Evolutionary conservation across 306 rosid species (phyloP), one percentile per base, ranked within the genome.

Genomic region (Cucurbita argyrosperma): DNA sequence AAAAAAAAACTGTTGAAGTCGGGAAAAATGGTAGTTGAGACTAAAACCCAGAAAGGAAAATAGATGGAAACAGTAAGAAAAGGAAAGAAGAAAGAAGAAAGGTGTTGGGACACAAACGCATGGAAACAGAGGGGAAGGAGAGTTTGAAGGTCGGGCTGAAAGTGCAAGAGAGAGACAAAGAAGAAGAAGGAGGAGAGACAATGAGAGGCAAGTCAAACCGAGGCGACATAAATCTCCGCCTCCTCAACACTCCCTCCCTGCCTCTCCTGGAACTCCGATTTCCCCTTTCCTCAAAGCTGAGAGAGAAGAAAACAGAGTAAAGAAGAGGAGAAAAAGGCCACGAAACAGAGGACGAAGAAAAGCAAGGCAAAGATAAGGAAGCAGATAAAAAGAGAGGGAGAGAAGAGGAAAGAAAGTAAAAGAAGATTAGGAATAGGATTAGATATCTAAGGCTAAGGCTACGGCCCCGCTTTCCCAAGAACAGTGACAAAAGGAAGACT

Each of bases 101-200:
- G 96, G 96, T 89, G 78, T 79, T 83, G 30, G 88, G 90, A 62
- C 88, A 87, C 87, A 91, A 89, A 91, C 91, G 89, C 97, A 95
- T 95, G 88, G 97, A 94, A 87, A 79, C 84, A 37, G 77, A 1
- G 23, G 76, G 71, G 38, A 57, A 57, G 75, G 79, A 76, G 53
- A 53, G 79, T 79, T 58, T 82, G 46, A 81, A 78, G 18, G 88
- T 79, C 76, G 85, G 80, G 76, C 67, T 4, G 43, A 58, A 67
- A 50, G 35, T 19, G 81, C 64, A 74, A 42, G 19, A 54, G 56
- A 45, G 19, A 66, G 52, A 60, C 7, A 5, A 60, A 39, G 51
- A 18, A 10, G 57, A 16, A 76, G 64, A 67, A 39, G 50, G 11
- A 4, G 45, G 19, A 10, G 76, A 51, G 79, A 79, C 87, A 84